Evolutionary conservation across 164 flowering plant genomes (phyloP).

Genomic region (Berberis vulgaris): DNA sequence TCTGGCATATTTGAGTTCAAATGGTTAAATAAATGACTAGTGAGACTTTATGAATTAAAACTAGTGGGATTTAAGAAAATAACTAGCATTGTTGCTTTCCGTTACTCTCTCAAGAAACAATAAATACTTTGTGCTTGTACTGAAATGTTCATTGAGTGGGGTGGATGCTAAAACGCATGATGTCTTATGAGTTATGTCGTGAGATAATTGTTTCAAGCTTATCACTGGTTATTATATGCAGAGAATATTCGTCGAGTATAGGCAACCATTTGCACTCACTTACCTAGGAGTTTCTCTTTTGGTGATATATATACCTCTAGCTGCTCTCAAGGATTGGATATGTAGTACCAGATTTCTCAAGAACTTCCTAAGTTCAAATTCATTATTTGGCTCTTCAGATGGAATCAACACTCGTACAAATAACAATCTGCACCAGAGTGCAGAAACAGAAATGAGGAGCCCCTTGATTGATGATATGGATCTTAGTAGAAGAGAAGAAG

Average conservation of each 20-base stretch:
- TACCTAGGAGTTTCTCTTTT: conserved; percentile 61
- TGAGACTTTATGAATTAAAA: too few relatives aligned
- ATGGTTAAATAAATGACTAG: too few relatives aligned
- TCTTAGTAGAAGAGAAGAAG: conserved; percentile 35
- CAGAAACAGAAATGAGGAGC: conserved; percentile 22
- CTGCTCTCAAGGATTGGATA: conserved; percentile 36
- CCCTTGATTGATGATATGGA: conserved; percentile 19
- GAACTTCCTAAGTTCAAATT: neutral
- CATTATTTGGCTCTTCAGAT: conserved; percentile 14
- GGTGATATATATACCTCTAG: conserved; percentile 51
- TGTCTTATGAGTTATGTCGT: neutral
- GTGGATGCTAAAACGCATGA: neutral
- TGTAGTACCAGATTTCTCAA: neutral
- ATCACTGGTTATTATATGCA: conserved; percentile 22
- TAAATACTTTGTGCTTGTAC: neutral
- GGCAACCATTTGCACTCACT: conserved; percentile 55
- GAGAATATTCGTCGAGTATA: conserved; percentile 48
- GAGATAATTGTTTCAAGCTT: neutral
- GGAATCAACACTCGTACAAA: conserved; percentile 26
- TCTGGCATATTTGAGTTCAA: too few relatives aligned
- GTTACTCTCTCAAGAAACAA: neutral
- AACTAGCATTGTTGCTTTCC: too few relatives aligned
- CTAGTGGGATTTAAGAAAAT: neutral
- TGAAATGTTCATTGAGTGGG: neutral
- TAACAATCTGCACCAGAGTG: conserved; percentile 8